A percentile compares a stretch with the other conserved stretches of the same genome.
phyloP scores from a whole-genome alignment of 768 basidiomycete species.

The Tephrocybe sp. region DNA sequence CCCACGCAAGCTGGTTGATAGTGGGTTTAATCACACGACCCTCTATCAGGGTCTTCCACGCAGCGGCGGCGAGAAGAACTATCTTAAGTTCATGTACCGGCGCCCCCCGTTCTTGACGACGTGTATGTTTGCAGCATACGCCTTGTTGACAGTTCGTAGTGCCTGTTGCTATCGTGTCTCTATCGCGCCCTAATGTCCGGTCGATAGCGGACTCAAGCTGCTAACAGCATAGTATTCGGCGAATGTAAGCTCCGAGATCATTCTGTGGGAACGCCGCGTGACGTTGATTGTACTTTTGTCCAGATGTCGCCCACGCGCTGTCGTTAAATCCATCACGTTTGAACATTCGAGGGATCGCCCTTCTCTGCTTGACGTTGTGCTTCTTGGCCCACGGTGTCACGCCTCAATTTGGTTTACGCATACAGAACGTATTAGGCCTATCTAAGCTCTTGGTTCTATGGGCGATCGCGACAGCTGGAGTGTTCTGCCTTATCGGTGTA shows the following conservation, averaged over 20 bases:
- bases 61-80: conserved; percentile 75
- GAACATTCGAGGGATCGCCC: conserved; percentile 48
- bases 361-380: conserved; percentile 55
- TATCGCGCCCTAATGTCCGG: too few species aligned
- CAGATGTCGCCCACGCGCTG: conserved; percentile 62
- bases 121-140: conserved; percentile 58
- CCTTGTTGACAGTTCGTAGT: conserved; percentile 51
- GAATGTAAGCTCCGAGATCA: conserved; percentile 49
- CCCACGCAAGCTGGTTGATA: background rate
- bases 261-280: background rate
- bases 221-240: conserved; percentile 64
- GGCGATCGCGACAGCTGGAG: conserved; percentile 50
- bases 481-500: conserved; percentile 47
- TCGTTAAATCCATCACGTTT: conserved; percentile 42
- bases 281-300: background rate
- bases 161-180: background rate
- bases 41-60: conserved; percentile 57
- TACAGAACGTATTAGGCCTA: conserved; percentile 62
- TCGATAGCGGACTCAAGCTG: conserved; percentile 57
- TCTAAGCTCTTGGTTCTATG: conserved; percentile 58
- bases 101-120: conserved; percentile 59
- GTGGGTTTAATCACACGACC: background rate
- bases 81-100: conserved; percentile 65
- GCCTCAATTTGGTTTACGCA: conserved; percentile 51
- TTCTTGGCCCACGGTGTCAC: conserved; percentile 55